These are phyloP conservation scores for Kalmusia sp. DNA, from an alignment of 2,329 filamentous ascomycete genomes.

Conservation along the genomic window DNA sequence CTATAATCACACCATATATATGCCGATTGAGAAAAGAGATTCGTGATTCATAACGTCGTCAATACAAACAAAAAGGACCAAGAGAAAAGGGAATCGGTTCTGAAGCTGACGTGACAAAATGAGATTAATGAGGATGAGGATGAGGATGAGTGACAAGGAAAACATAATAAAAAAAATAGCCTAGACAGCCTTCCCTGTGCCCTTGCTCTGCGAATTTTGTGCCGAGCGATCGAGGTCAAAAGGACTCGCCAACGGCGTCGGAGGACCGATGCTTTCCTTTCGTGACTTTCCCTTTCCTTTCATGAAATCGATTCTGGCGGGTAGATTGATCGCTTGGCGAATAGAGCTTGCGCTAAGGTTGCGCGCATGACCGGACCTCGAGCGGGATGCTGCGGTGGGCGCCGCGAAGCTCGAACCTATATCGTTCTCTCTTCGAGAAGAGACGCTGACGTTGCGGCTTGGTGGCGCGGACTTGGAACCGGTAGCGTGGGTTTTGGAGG, in stretches of 20 bases:
- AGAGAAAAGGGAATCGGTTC: no score
- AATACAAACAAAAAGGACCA: background rate
- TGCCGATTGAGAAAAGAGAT: conserved; percentile 2
- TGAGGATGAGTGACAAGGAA: background rate
- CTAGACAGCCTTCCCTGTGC: conserved; percentile 17
- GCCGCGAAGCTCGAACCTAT: background rate
- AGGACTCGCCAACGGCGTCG: conserved; percentile 28
- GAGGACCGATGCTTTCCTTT: conserved; percentile 36
- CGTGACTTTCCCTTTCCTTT: conserved; percentile 27
- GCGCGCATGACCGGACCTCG: conserved; percentile 23
- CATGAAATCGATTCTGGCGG: conserved; percentile 22
- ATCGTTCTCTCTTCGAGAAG: background rate
- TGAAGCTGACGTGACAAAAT: no score
- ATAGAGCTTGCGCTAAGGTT: conserved; percentile 33
- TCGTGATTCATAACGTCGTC: conserved; percentile 8
- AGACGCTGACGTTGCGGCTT: conserved; percentile 8
- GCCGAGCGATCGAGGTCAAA: conserved; percentile 22
- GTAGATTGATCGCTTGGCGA: conserved; percentile 27
- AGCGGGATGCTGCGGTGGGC: conserved; percentile 10
- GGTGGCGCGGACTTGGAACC: background rate
- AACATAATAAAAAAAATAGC: background rate
- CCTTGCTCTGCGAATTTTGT: background rate
- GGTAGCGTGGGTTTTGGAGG: background rate
- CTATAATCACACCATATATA: background rate
- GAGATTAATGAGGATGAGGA: no score